Evolutionary conservation across 2,329 filamentous ascomycete species (phyloP), one percentile per base, ranked within the genome.

Genomic region (Bipolaris sorokiniana): DNA sequence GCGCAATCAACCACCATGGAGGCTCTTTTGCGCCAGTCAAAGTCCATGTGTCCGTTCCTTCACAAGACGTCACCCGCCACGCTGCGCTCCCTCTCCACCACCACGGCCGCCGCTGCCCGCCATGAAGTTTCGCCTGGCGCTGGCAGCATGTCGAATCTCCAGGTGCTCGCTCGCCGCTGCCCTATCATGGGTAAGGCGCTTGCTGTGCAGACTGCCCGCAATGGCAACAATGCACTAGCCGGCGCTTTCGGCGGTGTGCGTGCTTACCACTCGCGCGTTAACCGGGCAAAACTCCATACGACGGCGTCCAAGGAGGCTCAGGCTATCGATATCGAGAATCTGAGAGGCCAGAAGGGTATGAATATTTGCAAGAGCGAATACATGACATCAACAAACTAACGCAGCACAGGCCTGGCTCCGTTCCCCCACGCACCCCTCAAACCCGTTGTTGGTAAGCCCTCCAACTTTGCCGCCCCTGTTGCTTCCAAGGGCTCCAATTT

Each of bases 131-230:
- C 90, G 51, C 89, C 88, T 55, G 90, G 92, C 71, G 94, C 93
- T 66, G 92, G 93, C 72, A 92, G 91, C 79, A 97, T 98, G 87
- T 97, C 92, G 73, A 98, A 97, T 81, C 85, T 99, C 71, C 95
- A 98, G 83, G 87, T 95, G 67, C 88, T 96, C 73, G 95, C 92
- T 71, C 89, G 92, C 75, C 92, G 94, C 78, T 99, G 95, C 85
- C 95, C 95, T 57, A 90, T 99, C 78, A 99, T 99, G 95, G 94
- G 93, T 78, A 96, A 97, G 84, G 95, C 95, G 40, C 86, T 99
- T 77, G 90, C 92, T 60, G 89, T 97, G 37, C 94, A 97, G 83
- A 81, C 80, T 58, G 79, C 80, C 56, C 82, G 82, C 70, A 76
- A 78, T 59, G 76, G 74, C 65, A 79, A 79, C 67, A 75, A 72